Percentiles rank a stretch among this genome's conserved stretches.
These are phyloP conservation scores for Dovyalis caffra DNA, from an alignment of 345 rosid species.

Conservation along the genomic window DNA sequence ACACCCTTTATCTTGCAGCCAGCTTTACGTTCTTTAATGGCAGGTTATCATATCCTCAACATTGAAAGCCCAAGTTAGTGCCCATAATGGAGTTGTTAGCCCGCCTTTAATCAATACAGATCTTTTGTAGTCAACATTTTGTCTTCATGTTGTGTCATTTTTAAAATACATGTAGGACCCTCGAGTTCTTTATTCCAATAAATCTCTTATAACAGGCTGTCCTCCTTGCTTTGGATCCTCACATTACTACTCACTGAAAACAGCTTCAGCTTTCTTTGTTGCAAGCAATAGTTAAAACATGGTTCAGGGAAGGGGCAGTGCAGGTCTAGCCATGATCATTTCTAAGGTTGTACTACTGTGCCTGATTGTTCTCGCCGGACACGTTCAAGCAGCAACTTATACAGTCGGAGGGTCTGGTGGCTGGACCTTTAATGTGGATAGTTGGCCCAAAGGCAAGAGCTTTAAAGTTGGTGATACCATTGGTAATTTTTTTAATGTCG, in stretches of 20 bases:
- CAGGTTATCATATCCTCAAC: too few species aligned
- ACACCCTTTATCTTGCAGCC: too few species aligned
- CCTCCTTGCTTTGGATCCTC: not conserved
- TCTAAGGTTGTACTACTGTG: conserved; percentile 8
- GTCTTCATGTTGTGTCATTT: too few species aligned
- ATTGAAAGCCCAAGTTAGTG: too few species aligned
- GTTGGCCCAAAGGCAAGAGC: conserved; percentile 51
- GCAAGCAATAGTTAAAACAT: not conserved
- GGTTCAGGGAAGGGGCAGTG: conserved; percentile 53
- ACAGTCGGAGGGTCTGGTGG: conserved; percentile 46
- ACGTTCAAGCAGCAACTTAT: conserved; percentile 33
- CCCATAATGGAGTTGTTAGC: too few species aligned
- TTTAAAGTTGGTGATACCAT: conserved; percentile 52
- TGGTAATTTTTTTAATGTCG: too few species aligned
- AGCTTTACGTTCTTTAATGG: too few species aligned
- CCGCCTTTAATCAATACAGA: too few species aligned
- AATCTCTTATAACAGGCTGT: not conserved
- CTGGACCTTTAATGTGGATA: conserved; percentile 39
- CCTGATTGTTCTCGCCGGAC: conserved; percentile 17
- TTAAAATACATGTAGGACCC: too few species aligned
- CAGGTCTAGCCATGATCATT: conserved; percentile 10
- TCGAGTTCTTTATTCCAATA: too few species aligned
- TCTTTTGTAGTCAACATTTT: too few species aligned
- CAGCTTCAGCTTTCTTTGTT: not conserved
- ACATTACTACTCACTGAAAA: not conserved